Evolutionary conservation across 495 filamentous ascomycete species (phyloP).

Genomic region (Neurospora pannonica): DNA sequence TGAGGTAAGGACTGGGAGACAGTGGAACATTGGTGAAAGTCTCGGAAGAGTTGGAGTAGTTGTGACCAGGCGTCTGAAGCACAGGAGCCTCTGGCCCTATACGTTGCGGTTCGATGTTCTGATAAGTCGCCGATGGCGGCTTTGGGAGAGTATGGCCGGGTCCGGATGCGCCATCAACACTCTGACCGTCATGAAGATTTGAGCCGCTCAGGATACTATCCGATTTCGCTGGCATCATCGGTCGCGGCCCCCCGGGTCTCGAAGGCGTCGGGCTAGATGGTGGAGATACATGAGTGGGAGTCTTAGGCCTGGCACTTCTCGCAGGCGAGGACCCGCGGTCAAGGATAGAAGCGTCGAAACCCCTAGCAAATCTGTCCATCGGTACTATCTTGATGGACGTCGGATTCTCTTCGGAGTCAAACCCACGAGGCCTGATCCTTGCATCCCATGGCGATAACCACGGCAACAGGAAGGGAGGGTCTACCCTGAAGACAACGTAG

Average conservation of each 20-base stretch:
- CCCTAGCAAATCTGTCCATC: not conserved
- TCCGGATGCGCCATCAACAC: not conserved
- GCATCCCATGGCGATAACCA: constrained; percentile 1
- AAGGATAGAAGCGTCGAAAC: not conserved
- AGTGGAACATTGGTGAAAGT: not conserved
- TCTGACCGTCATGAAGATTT: not conserved
- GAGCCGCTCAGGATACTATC: not conserved
- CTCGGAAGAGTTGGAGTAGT: not conserved
- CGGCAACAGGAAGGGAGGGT: constrained; percentile 7
- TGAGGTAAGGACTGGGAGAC: not conserved
- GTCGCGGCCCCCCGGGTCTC: not conserved
- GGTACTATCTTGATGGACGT: not conserved
- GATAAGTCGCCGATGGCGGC: not conserved
- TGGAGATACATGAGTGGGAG: not conserved
- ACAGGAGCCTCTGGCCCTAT: not conserved
- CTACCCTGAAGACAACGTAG: not conserved
- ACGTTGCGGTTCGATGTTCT: not conserved
- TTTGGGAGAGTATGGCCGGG: not conserved
- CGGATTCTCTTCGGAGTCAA: not conserved
- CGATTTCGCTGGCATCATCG: not conserved
- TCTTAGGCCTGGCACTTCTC: not conserved
- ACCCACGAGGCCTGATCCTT: not conserved
- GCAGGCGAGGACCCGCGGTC: not conserved
- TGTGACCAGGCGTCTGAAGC: not conserved
- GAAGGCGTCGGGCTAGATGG: not conserved